Conservation (phyloP, 257 asterid species). For the Solanum stenotomum region DNA sequence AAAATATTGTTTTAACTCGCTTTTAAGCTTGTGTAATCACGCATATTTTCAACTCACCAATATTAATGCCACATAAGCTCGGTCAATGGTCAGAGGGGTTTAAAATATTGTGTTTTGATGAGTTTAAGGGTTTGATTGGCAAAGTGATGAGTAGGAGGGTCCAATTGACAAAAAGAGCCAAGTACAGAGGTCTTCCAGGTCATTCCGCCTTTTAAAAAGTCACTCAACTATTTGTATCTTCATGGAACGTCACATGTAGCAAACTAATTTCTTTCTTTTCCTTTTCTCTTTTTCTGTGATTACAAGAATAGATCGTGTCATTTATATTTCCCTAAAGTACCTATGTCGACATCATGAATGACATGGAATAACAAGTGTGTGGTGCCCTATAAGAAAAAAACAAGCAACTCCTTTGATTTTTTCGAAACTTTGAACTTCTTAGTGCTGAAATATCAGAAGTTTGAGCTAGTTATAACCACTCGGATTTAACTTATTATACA, state of each 20-base stretch:
- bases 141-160: no score
- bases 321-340: background rate
- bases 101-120: no score
- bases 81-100: no score
- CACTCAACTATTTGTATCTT: no score
- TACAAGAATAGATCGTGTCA: background rate
- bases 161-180: no score
- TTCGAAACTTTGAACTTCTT: background rate
- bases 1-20: no score
- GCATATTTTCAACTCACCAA: no score
- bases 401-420: background rate
- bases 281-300: background rate
- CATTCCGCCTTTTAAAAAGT: no score
- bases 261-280: background rate
- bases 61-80: no score
- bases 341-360: background rate
- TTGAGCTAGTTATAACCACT: background rate
- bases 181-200: no score
- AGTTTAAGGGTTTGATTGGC: no score
- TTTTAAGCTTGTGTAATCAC: no score
- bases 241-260: background rate
- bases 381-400: background rate
- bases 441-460: background rate
- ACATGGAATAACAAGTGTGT: background rate
- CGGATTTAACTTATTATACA: background rate